Percentiles rank a stretch among this genome's conserved stretches.
Conservation (phyloP, 2,329 filamentous ascomycete genomes). For the Eutypa lata region DNA sequence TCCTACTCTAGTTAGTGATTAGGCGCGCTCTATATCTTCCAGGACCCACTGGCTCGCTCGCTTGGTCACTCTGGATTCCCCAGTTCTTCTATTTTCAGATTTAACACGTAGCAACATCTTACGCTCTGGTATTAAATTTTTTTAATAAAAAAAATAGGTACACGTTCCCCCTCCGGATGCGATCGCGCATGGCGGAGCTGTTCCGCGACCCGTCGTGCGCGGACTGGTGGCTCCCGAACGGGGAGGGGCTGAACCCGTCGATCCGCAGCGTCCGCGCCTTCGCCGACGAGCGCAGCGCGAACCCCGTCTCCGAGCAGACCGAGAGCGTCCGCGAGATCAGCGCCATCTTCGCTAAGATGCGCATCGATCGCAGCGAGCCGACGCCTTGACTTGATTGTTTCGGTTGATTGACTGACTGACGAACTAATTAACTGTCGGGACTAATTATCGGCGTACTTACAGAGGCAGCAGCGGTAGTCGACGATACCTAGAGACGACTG, state of each 20-base stretch:
- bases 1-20: too few species aligned
- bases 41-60: background rate
- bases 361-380: conserved; percentile 35
- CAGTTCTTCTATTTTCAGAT: background rate
- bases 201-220: conserved; percentile 70
- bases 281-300: conserved; percentile 71
- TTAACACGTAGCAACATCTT: too few species aligned
- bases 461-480: too few species aligned
- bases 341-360: conserved; percentile 65
- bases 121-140: too few species aligned
- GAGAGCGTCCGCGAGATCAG: conserved; percentile 73
- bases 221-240: conserved; percentile 86
- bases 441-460: too few species aligned
- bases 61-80: background rate
- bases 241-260: conserved; percentile 70
- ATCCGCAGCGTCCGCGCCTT: conserved; percentile 76
- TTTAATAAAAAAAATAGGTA: too few species aligned
- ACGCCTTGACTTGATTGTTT: too few species aligned
- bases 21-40: too few species aligned
- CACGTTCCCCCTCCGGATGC: conserved; percentile 73
- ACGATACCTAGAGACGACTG: background rate
- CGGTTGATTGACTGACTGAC: too few species aligned
- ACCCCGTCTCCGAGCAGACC: conserved; percentile 51
- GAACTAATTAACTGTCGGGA: too few species aligned
- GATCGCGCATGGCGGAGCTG: conserved; percentile 69